phyloP scores from a whole-genome alignment of 1,284 basidiomycete genomes.

The Calocybe gambosa region DNA sequence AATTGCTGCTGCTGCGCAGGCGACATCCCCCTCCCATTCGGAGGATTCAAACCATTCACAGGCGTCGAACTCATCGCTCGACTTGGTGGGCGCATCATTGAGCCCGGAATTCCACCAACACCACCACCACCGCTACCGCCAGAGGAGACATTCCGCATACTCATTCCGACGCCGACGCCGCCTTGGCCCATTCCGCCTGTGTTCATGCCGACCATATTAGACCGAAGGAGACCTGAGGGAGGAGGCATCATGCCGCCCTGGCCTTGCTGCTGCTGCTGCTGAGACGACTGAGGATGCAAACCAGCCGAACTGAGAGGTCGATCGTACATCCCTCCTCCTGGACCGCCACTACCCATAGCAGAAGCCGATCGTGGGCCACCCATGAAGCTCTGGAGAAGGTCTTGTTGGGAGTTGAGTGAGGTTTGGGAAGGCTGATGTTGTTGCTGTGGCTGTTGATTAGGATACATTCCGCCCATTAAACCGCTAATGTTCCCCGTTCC shows the following conservation, averaged over 20 bases:
- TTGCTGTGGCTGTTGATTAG: conserved; percentile 2
- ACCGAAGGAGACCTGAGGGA: conserved; percentile 5
- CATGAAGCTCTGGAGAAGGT: conserved; percentile 6
- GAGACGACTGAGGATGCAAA: not conserved
- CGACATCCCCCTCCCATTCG: conserved; percentile 8
- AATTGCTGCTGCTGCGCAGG: not conserved
- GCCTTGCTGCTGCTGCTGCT: not conserved
- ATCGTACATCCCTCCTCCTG: conserved; percentile 2
- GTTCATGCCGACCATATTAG: not conserved
- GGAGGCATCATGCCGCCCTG: conserved; percentile 8
- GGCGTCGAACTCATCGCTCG: conserved; percentile 10
- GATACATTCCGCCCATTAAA: conserved; percentile 1
- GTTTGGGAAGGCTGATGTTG: not conserved
- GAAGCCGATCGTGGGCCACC: conserved; percentile 2
- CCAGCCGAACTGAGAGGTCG: conserved; percentile 11
- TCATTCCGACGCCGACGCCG: not conserved
- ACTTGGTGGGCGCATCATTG: conserved; percentile 9
- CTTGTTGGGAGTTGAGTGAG: not conserved
- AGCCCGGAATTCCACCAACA: not conserved
- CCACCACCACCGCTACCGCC: not conserved
- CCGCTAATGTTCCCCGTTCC: not conserved
- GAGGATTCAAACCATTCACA: not conserved
- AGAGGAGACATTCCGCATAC: not conserved
- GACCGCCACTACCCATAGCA: conserved; percentile 2
- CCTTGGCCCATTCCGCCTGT: not conserved